phyloP scores from a whole-genome alignment of 768 basidiomycete genomes.

The Boletus rubroflammeus region DNA sequence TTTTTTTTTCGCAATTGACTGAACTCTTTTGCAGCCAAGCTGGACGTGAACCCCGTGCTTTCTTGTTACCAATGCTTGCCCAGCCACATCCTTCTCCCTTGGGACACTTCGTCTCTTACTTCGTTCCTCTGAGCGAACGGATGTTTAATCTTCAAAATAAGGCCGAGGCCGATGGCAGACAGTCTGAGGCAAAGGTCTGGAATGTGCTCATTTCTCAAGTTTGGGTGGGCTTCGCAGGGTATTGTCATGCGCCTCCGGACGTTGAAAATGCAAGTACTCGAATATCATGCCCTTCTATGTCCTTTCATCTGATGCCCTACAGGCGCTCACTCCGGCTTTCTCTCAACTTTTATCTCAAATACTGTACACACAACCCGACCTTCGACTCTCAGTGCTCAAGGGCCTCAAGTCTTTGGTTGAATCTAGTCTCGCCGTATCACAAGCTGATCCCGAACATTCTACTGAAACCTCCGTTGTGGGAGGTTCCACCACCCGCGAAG shows the following conservation, averaged over 20 bases:
- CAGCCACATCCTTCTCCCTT: slow-evolving; percentile 80
- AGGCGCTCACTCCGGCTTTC: slow-evolving; percentile 76
- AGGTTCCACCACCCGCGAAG: slow-evolving; percentile 45
- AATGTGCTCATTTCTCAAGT: slow-evolving; percentile 89
- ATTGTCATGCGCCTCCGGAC: slow-evolving; percentile 81
- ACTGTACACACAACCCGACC: slow-evolving; percentile 83
- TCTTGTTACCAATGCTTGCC: slow-evolving; percentile 82
- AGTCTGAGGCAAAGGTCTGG: slow-evolving; percentile 93
- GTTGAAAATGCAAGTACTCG: slow-evolving; percentile 53
- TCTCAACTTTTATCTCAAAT: slow-evolving; percentile 90
- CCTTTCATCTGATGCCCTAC: slow-evolving; percentile 1
- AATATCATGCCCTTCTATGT: not conserved
- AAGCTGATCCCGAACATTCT: slow-evolving; percentile 28
- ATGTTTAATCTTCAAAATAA: slow-evolving; percentile 87
- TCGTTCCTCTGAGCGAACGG: slow-evolving; percentile 89
- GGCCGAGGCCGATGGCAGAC: slow-evolving; percentile 67
- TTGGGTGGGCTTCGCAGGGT: slow-evolving; percentile 89
- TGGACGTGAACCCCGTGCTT: slow-evolving; percentile 84
- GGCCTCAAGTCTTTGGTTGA: slow-evolving; percentile 81
- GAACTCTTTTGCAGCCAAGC: slow-evolving; percentile 46
- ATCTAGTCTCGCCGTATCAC: slow-evolving; percentile 60
- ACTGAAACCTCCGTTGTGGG: slow-evolving; percentile 25
- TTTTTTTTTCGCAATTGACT: not conserved
- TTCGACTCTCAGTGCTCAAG: slow-evolving; percentile 78
- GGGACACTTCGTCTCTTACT: slow-evolving; percentile 82